Conservation (phyloP, 202 grass and related monocot species). For the Bolboschoenoplectus hybrid region DNA sequence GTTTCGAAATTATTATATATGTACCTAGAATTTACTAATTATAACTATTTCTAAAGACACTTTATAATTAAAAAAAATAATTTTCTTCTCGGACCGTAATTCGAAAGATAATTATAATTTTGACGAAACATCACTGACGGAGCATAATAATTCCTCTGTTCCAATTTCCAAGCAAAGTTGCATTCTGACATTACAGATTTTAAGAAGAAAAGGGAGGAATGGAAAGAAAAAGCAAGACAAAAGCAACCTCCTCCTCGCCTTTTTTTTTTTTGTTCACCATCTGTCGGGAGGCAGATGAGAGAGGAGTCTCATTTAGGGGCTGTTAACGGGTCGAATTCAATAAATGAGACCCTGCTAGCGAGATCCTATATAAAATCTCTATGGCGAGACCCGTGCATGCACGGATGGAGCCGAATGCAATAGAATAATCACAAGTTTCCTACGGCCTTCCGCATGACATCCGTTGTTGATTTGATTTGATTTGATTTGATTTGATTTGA, state of each 20-base stretch:
- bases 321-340: not conserved
- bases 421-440: too few relatives aligned
- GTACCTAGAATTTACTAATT: too few relatives aligned
- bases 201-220: not conserved
- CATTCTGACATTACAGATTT: not conserved
- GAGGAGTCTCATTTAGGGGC: not conserved
- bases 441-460: too few relatives aligned
- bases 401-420: not conserved
- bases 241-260: not conserved
- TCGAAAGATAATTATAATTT: too few relatives aligned
- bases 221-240: not conserved
- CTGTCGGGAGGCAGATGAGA: not conserved
- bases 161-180: conserved; percentile 4
- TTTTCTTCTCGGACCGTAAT: too few relatives aligned
- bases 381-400: too few relatives aligned
- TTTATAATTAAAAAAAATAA: too few relatives aligned
- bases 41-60: too few relatives aligned
- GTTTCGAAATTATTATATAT: too few relatives aligned
- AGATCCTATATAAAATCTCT: not conserved
- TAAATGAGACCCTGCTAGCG: not conserved
- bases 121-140: too few relatives aligned
- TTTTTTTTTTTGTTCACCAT: not conserved
- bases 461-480: too few relatives aligned
- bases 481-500: too few relatives aligned
- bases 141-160: not conserved